A percentile compares a stretch with the other conserved stretches of the same genome.
Conservation (phyloP, 495 filamentous ascomycete species). For the Neurospora sp. region DNA sequence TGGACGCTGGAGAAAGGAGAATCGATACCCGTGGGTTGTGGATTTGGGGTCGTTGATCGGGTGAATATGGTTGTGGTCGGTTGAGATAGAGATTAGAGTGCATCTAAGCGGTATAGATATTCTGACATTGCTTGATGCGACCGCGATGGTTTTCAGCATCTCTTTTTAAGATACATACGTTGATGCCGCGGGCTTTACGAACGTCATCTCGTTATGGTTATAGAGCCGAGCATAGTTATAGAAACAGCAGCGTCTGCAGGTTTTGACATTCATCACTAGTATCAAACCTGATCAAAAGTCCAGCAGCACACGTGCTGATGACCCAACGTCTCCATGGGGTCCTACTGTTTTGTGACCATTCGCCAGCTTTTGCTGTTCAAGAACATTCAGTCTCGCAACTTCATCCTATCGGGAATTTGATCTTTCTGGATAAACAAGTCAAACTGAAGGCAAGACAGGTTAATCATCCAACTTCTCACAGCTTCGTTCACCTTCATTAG, state of each 20-base stretch:
- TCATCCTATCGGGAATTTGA: no score
- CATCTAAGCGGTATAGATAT: background rate
- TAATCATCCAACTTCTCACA: no score
- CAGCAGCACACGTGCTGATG: no score
- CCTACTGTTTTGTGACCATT: no score
- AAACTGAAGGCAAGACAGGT: no score
- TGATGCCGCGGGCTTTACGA: background rate
- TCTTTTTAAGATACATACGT: background rate
- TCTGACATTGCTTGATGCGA: background rate
- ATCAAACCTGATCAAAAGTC: no score
- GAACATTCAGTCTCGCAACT: no score
- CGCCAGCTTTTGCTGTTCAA: no score
- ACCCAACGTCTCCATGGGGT: no score
- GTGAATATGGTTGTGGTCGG: background rate
- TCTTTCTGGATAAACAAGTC: no score
- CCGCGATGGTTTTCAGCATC: background rate
- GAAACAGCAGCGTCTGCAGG: background rate
- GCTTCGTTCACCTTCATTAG: no score
- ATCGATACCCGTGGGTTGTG: background rate
- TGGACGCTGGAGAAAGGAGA: background rate
- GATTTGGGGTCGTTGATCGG: background rate
- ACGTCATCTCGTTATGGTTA: background rate
- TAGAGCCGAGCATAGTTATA: background rate
- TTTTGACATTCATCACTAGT: no score
- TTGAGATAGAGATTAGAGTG: background rate